Evolutionary conservation across 2,329 filamentous ascomycete genomes (phyloP).

Genomic region (Microsporum ferrugineum): DNA sequence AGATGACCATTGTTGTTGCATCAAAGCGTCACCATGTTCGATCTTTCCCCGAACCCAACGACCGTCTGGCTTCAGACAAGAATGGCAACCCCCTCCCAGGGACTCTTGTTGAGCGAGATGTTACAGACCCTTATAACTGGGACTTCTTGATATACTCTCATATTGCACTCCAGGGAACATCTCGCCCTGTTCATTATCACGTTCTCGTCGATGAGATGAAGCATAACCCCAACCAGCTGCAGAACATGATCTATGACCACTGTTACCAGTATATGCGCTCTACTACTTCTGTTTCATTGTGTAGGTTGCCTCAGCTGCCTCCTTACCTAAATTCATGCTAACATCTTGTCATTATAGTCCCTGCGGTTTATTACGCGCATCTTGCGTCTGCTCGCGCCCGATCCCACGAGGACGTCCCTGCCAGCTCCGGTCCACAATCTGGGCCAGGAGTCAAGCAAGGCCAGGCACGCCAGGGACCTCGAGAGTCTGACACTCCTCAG

Average conservation of each 20-base stretch:
- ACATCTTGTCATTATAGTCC: slow-evolving; percentile 32
- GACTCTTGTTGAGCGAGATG: slow-evolving; percentile 73
- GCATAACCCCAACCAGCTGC: slow-evolving; percentile 56
- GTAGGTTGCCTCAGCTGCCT: slow-evolving; percentile 18
- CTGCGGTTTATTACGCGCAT: slow-evolving; percentile 93
- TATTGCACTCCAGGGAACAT: slow-evolving; percentile 82
- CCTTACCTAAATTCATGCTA: neutral
- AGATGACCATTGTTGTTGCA: slow-evolving; percentile 75
- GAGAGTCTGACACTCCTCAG: slow-evolving; percentile 21
- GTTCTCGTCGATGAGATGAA: slow-evolving; percentile 73
- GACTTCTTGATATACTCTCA: slow-evolving; percentile 70
- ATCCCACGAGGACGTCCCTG: slow-evolving; percentile 52
- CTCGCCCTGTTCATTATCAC: slow-evolving; percentile 84
- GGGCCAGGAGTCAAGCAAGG: slow-evolving; percentile 28
- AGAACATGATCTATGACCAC: slow-evolving; percentile 86
- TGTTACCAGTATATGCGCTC: slow-evolving; percentile 89
- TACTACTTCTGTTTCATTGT: slow-evolving; percentile 80
- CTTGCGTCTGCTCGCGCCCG: slow-evolving; percentile 70
- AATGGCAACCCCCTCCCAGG: slow-evolving; percentile 78
- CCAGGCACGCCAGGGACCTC: slow-evolving; percentile 19
- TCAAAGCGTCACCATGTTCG: slow-evolving; percentile 92
- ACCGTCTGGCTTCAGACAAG: slow-evolving; percentile 47
- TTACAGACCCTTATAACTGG: slow-evolving; percentile 83
- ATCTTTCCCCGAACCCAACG: slow-evolving; percentile 62
- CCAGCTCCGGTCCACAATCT: slow-evolving; percentile 30